These are phyloP conservation scores for Isatis tinctoria DNA, from an alignment of 345 rosid species.

Conservation along the genomic window DNA sequence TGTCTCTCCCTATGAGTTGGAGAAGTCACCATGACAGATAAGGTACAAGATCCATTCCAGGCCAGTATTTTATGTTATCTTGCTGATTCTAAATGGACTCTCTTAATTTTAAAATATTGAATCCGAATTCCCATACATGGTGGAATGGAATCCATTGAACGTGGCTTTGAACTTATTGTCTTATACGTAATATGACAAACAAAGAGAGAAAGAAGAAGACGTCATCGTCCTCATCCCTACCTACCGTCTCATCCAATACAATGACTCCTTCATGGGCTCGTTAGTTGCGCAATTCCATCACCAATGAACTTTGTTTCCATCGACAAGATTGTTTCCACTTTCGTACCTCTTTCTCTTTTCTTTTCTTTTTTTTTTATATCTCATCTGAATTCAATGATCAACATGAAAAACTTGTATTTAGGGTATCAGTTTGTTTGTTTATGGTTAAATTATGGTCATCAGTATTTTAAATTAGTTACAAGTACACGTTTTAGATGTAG, in stretches of 20 bases:
- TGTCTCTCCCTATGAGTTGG: background rate
- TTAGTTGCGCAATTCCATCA: constrained; percentile 26
- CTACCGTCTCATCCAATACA: constrained; percentile 21
- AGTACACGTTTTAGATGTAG: background rate
- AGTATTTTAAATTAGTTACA: background rate
- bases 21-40: background rate
- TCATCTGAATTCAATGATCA: background rate
- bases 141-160: constrained; percentile 10
- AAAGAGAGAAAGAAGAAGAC: background rate
- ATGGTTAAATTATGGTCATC: background rate
- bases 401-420: background rate
- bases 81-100: background rate
- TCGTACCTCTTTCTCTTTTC: background rate
- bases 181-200: background rate
- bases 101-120: background rate
- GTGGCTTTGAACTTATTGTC: constrained; percentile 7
- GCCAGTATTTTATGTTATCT: constrained; percentile 2
- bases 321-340: background rate
- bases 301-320: constrained; percentile 11
- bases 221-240: constrained; percentile 15
- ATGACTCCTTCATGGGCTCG: constrained; percentile 12
- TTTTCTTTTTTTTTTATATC: background rate
- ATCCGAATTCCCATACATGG: constrained; percentile 7
- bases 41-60: background rate
- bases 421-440: background rate